Conservation (phyloP, 1,139 yeast genomes). For the Blastobotrys raffinosifermentans region DNA sequence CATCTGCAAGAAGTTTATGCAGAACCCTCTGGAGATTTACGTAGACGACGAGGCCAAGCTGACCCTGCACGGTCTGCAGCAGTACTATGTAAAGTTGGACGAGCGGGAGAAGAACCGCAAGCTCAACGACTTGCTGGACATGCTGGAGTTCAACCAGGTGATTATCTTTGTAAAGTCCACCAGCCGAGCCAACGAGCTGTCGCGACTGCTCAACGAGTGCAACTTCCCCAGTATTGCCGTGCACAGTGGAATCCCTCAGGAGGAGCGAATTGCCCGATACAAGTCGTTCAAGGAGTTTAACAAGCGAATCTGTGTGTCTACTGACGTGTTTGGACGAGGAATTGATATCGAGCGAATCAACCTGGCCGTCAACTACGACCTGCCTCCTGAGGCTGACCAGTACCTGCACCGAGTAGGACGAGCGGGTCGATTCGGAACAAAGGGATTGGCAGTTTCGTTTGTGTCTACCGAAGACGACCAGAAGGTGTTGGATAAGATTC, state of each 20-base stretch:
- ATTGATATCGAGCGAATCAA: slow-evolving; percentile 98
- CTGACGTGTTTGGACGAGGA: slow-evolving; percentile 99
- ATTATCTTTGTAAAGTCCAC: slow-evolving; percentile 93
- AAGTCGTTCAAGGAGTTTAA: slow-evolving; percentile 95
- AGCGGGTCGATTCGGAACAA: slow-evolving; percentile 99
- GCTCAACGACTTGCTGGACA: slow-evolving; percentile 86
- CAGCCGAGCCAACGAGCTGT: slow-evolving; percentile 86
- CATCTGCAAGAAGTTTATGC: slow-evolving; percentile 96
- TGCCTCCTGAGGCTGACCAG: slow-evolving; percentile 84
- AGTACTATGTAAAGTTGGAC: slow-evolving; percentile 81
- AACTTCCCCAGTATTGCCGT: slow-evolving; percentile 98
- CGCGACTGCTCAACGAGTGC: slow-evolving; percentile 82
- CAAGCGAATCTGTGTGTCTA: slow-evolving; percentile 96
- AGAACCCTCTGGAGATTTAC: slow-evolving; percentile 93
- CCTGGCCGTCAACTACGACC: slow-evolving; percentile 93
- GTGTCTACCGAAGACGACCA: slow-evolving; percentile 84
- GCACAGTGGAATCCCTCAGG: slow-evolving; percentile 94
- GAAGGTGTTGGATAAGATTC: slow-evolving; percentile 86
- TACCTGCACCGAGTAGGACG: slow-evolving; percentile 99
- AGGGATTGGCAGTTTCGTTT: slow-evolving; percentile 92
- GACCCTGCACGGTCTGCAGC: slow-evolving; percentile 97
- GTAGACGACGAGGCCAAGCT: slow-evolving; percentile 98
- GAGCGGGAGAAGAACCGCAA: slow-evolving; percentile 94
- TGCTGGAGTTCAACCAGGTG: slow-evolving; percentile 95
- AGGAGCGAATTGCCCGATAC: slow-evolving; percentile 96